phyloP scores from a whole-genome alignment of 495 filamentous ascomycete species.

The Podospora bellae-mahoneyi region DNA sequence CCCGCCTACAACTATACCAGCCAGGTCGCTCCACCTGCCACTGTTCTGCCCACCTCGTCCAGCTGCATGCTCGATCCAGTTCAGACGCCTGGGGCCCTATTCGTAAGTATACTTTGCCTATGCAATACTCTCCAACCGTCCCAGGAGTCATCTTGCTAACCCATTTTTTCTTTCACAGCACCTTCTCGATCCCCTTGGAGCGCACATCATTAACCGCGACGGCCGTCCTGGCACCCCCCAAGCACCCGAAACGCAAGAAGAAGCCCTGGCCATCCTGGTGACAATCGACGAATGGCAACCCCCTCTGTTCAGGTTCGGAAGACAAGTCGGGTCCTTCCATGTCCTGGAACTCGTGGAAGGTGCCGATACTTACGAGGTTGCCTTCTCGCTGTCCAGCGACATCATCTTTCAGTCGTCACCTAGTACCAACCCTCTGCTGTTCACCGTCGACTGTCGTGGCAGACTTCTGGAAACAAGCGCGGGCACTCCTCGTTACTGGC shows the following conservation, averaged over 20 bases:
- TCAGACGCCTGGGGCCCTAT: not conserved
- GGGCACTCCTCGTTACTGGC: not conserved
- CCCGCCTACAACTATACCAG: conserved; percentile 3
- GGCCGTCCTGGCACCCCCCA: conserved; percentile 1
- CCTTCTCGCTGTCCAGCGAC: not conserved
- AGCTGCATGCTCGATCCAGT: conserved; percentile 1
- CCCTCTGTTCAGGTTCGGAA: conserved; percentile 7
- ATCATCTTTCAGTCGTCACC: not conserved
- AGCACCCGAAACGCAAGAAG: conserved; percentile 3
- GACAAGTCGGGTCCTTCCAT: not conserved
- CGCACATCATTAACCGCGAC: not conserved
- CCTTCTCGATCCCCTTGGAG: conserved; percentile 5
- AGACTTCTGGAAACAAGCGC: not conserved
- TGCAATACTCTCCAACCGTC: not conserved
- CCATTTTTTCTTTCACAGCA: not conserved
- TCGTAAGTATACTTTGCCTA: not conserved
- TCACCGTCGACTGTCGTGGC: not conserved
- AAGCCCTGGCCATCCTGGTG: not conserved
- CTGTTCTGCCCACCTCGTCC: not conserved
- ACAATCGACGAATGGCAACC: conserved; percentile 5
- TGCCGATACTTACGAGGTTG: not conserved
- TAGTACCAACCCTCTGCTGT: not conserved
- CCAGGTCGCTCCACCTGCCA: not conserved
- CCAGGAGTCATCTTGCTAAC: not conserved
- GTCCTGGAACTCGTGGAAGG: not conserved